Evolutionary conservation across 2,329 filamentous ascomycete species (phyloP).

Genomic region (Zymoseptoria crescenta): DNA sequence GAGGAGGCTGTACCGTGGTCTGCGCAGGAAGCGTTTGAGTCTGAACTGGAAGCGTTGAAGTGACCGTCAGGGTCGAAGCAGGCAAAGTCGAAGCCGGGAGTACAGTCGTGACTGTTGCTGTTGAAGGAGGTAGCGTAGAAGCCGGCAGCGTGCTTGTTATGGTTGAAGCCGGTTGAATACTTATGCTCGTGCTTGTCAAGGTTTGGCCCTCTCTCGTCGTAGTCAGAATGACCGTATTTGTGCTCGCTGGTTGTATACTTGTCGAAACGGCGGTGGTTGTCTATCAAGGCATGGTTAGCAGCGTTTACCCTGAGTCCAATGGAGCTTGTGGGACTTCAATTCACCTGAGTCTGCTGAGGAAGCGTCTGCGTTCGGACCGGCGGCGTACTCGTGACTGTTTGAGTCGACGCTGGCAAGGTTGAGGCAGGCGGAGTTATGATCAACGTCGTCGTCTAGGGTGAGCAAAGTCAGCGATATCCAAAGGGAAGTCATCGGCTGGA

Average conservation of each 20-base stretch:
- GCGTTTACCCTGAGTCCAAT: no score
- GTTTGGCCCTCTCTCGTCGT: neutral
- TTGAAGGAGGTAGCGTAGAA: neutral
- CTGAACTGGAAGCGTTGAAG: neutral
- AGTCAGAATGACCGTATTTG: neutral
- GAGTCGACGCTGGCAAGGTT: neutral
- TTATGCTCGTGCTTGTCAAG: neutral
- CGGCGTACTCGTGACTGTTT: neutral
- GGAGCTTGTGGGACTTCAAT: neutral
- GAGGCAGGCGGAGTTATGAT: neutral
- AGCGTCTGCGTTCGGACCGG: neutral
- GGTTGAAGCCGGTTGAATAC: neutral
- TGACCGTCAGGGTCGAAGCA: neutral
- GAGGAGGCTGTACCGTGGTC: neutral
- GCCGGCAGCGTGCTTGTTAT: neutral
- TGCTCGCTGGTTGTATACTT: neutral
- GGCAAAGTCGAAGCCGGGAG: neutral
- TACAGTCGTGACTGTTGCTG: neutral
- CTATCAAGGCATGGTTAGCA: neutral
- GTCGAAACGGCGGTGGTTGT: neutral
- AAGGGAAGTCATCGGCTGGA: no score
- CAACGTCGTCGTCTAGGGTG: neutral
- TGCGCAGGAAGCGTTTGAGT: neutral
- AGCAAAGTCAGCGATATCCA: no score
- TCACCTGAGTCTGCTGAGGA: neutral